phyloP scores from a whole-genome alignment of 345 rosid species.

The Eucalyptus cloeziana region DNA sequence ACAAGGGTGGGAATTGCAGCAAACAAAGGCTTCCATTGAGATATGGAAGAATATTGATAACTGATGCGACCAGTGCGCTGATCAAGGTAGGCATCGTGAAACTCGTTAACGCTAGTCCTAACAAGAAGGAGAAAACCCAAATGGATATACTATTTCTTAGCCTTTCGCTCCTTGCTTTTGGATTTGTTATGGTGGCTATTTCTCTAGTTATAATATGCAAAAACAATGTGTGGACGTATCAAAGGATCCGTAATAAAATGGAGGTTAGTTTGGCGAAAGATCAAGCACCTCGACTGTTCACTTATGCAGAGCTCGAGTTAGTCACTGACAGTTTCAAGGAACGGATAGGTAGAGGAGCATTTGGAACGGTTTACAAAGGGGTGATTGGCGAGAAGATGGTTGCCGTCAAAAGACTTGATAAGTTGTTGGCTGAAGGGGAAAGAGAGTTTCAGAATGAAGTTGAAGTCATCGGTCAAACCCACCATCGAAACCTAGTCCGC shows the following conservation, averaged over 20 bases:
- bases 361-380: conserved; percentile 13
- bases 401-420: conserved; percentile 12
- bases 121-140: neutral
- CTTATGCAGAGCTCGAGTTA: neutral
- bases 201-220: neutral
- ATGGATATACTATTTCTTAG: neutral
- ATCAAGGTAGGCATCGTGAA: neutral
- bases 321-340: conserved; percentile 5
- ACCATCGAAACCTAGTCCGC: conserved; percentile 10
- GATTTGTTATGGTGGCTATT: neutral
- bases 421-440: neutral
- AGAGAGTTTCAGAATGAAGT: conserved; percentile 12
- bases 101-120: neutral
- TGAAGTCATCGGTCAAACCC: conserved; percentile 12
- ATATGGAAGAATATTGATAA: neutral
- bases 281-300: neutral
- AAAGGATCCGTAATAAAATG: neutral
- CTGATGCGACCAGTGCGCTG: neutral
- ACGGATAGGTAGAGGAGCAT: conserved; percentile 9
- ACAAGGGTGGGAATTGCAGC: neutral
- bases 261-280: neutral
- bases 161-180: neutral
- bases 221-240: neutral
- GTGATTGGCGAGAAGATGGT: neutral
- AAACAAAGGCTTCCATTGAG: conserved; percentile 14